Percentiles rank a stretch among this genome's conserved stretches.
These are phyloP conservation scores for Acacia melanoxylon DNA, from an alignment of 306 rosid species.

Conservation along the genomic window DNA sequence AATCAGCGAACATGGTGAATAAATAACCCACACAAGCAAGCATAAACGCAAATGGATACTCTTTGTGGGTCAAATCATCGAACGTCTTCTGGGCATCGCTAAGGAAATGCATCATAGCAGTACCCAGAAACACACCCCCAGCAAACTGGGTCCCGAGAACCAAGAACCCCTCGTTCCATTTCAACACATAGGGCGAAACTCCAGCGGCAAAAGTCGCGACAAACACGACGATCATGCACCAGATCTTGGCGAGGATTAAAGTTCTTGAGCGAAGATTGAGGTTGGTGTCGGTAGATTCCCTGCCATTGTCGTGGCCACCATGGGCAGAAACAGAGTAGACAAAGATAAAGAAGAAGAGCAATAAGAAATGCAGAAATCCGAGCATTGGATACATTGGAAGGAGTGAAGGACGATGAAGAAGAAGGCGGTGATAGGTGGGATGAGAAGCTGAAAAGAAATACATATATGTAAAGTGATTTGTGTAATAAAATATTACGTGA, in stretches of 20 bases:
- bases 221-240: constrained; percentile 64
- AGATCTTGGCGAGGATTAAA: constrained; percentile 49
- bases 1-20: constrained; percentile 64
- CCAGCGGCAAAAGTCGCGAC: constrained; percentile 57
- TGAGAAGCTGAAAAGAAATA: background rate
- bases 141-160: constrained; percentile 77
- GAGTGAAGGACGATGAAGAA: too few relatives aligned
- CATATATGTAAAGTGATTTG: background rate
- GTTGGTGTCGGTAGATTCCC: background rate
- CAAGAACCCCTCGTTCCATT: constrained; percentile 74
- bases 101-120: constrained; percentile 84
- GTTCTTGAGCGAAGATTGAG: constrained; percentile 50
- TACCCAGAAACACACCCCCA: constrained; percentile 76
- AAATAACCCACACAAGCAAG: constrained; percentile 64
- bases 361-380: background rate
- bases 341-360: constrained; percentile 35
- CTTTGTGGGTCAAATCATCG: constrained; percentile 48
- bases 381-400: constrained; percentile 26
- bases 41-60: constrained; percentile 77
- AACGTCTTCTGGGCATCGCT: constrained; percentile 65
- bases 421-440: background rate
- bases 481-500: constrained; percentile 2
- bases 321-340: constrained; percentile 51
- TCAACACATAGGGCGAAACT: constrained; percentile 60
- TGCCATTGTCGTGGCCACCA: background rate